Base-by-base conservation (phyloP, 108 stramenopile species). In the Pseudonitzschia delicatissima region DNA sequence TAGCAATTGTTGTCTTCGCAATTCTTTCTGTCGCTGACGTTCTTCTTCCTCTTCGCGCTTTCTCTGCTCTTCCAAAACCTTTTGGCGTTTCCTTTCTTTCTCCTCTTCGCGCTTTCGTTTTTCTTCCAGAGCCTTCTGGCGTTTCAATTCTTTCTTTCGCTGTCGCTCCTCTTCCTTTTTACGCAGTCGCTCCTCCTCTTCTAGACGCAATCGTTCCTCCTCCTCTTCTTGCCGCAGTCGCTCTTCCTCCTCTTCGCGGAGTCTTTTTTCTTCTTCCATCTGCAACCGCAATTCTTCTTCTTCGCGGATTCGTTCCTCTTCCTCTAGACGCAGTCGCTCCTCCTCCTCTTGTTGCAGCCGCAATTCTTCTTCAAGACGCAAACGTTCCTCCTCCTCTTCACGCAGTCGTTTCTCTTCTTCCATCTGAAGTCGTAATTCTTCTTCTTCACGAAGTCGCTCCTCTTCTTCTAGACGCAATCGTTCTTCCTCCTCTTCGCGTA, bases 31-130 rank as follows among this genome's bases (percentile, higher is more conserved):
- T 42, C 13, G 40, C 40, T 42, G 29, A 1, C 58, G 29, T 35
- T 59, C 58, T 35, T 59, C 58, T 28, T 59, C 58, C 21, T 34
- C 35, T 59, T 28, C 58, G 33, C 52, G 21, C 52, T 53, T 53
- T 26, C 18, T 15, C 25, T 53, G 18, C 44, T 65, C 17, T 42
- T n/a, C n/a, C n/a, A n/a, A n/a, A n/a, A 13, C 40, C 13, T 42
- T 13, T 42, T 26, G 45, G 27, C 45, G 64, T 2, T 37, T 42
- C 47, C 50, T 62, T 23, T 62, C 60, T 40, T 62, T 31, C 9
- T 13, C 11, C 13, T 42, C 11, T 42, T 42, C 13, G 13, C 40
- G 40, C 50, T 65, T 42, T n/a, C 6, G 52, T 4, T 27, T 3
- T 7, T 27, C 1, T 35, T 59, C 58, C 28, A 45, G 42, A 27